Evolutionary conservation across 306 rosid species (phyloP).

Genomic region (Ammopiptanthus mongolicus): DNA sequence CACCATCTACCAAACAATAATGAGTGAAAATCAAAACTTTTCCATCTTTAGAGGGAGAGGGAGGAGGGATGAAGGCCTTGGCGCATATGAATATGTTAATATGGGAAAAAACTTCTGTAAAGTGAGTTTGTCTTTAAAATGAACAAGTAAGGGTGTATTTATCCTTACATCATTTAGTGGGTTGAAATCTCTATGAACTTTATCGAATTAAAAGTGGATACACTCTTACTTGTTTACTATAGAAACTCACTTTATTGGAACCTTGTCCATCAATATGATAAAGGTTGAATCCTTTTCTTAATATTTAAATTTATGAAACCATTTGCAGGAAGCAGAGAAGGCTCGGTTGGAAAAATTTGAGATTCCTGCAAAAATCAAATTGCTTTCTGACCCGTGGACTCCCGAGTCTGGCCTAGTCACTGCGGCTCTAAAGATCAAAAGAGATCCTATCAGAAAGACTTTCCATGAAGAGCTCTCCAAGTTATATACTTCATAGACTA

Average conservation of each 20-base stretch:
- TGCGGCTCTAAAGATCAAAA: conserved; percentile 92
- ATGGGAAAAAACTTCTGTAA: too few species aligned
- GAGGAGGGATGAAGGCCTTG: neutral
- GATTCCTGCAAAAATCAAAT: conserved; percentile 73
- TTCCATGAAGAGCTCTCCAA: conserved; percentile 60
- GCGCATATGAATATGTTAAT: too few species aligned
- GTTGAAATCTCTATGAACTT: too few species aligned
- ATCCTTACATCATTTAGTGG: too few species aligned
- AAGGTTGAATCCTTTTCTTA: neutral
- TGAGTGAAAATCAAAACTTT: neutral
- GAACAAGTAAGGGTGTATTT: too few species aligned
- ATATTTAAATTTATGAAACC: neutral
- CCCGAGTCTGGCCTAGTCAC: conserved; percentile 90
- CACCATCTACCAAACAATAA: neutral
- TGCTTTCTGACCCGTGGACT: conserved; percentile 76
- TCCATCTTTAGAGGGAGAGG: neutral
- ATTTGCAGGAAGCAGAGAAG: conserved; percentile 78
- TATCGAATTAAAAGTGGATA: too few species aligned
- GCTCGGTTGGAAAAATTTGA: conserved; percentile 76
- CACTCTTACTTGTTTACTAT: too few species aligned
- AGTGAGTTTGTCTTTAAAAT: too few species aligned
- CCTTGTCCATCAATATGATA: too few species aligned
- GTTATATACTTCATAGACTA: conserved; percentile 43
- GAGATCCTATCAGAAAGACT: conserved; percentile 71
- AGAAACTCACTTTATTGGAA: too few species aligned